Evolutionary conservation across 257 asterid genomes (phyloP).

Genomic region (Solanum appendiculatum): DNA sequence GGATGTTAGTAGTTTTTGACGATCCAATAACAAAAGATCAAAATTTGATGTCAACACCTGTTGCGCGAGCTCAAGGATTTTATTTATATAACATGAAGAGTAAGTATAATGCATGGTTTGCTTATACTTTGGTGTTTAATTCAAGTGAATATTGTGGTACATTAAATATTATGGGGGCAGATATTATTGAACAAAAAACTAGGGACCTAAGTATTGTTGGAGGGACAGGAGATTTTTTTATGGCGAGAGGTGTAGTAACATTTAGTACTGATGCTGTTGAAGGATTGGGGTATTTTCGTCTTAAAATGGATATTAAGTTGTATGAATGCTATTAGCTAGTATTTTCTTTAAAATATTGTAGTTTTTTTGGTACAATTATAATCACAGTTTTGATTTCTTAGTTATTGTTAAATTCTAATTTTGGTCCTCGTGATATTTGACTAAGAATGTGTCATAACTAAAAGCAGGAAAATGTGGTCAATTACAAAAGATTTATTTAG

Average conservation of each 20-base stretch:
- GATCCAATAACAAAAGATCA: conserved; percentile 45
- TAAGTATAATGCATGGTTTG: conserved; percentile 45
- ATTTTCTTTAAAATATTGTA: not conserved
- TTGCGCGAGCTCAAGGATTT: conserved; percentile 50
- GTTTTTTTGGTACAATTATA: no score
- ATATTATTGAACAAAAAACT: conserved; percentile 27
- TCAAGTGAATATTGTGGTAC: conserved; percentile 41
- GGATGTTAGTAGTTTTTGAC: conserved; percentile 43
- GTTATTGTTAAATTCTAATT: no score
- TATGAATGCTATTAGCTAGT: conserved; percentile 35
- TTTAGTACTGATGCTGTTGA: conserved; percentile 27
- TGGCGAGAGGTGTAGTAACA: conserved; percentile 53
- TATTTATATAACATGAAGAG: conserved; percentile 47
- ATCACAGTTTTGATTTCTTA: no score
- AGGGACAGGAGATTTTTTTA: conserved; percentile 63
- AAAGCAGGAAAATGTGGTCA: no score
- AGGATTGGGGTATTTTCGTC: conserved; percentile 46
- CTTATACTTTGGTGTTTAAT: conserved; percentile 46
- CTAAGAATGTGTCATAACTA: no score
- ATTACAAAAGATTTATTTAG: no score
- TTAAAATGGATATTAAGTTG: conserved; percentile 58
- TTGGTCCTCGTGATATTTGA: no score
- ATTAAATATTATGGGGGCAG: conserved; percentile 49
- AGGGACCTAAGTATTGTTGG: conserved; percentile 53
- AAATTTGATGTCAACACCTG: conserved; percentile 30